Base-by-base conservation (phyloP, 371 early-diverging fungal genomes). In the Funneliformis caledonium region DNA sequence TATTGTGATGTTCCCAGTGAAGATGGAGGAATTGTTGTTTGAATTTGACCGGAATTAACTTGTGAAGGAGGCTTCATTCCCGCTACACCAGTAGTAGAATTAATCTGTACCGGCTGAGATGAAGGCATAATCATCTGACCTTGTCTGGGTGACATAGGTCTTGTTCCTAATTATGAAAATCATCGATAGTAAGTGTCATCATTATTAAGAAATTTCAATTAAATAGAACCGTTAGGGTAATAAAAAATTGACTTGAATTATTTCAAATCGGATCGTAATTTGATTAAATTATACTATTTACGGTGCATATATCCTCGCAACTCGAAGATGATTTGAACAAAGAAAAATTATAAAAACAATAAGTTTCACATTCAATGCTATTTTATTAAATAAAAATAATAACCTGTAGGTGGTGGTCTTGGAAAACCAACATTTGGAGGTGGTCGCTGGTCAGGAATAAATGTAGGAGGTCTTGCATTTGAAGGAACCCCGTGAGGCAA, bases 71-170 rank as follows among this genome's bases (percentile, higher is more conserved):
- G 78, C 37, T 69, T 43, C n/a, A 31, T 26, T 52, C 78, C 69
- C 6, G 69, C 14, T 37, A 26, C 33, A 11, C 43, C 37, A n/a
- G 77, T 16, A 65, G 65, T 10, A 33, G 65, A 0, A 64, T 64
- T 64, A 16, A 14, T 64, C 4, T 64, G 64, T 26, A 16, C 12
- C 6, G 65, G 26, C 22, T 16, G 78, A 11, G 37, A 12, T 26
- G 42, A 14, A 31, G 31, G 43, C 16, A 6, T 22, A 16, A 37
- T 19, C 50, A 67, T 16, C 14, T 19, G 22, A n/a, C 10, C 11
- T 50, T 78, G 78, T 26, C 67, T 68, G 10, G 67, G 67, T 31
- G n/a, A 14, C 2, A 64, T 31, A n/a, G 77, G 77, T 14, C 77
- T 60, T 19, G 48, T 5, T 19, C 47, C 78, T 78, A 48, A 62